Base-by-base conservation (phyloP, 441 rosid genomes). In the Eruca vesicaria region DNA sequence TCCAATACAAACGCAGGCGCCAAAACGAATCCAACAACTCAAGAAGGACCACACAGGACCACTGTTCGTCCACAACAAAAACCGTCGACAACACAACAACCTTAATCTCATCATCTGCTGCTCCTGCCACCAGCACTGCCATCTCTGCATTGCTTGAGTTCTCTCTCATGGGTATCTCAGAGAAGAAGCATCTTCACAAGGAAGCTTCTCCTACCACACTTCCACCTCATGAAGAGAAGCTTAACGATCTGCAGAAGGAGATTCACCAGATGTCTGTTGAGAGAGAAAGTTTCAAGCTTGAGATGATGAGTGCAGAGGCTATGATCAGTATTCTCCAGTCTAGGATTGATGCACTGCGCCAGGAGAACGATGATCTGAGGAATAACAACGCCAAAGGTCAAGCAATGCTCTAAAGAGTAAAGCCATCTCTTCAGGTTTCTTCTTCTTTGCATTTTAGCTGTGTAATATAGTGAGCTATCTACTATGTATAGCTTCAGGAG, bases 251-350 rank as follows among this genome's bases (percentile, higher is more conserved):
- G 72, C 85, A 85, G 78, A 86, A 81, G 21, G 90, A 95, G 84
- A 76, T 95, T 62, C 91, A 84, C 78, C 87, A 82, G 83, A 82
- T 86, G 64, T 86, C 90, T 4, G 86, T 87, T 2, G 98, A 91
- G 76, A 84, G 87, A 73, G 97, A 87, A 82, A 80, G 88, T 1
- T 45, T 90, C 82, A 90, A 83, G 87, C 89, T 92, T 20, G 93
- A 95, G 74, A 84, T 89, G 93, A 81, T 92, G 90, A 86, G 93
- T 69, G 92, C 91, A 57, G 90, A 86, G 36, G 86, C 97, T 4
- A 89, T 89, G 94, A 86, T 90, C 50, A 88, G 84, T 77, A 86
- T 88, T 76, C 94, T 92, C 71, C 93, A 87, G 72, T 85, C 97
- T 0, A 85, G 88, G 71, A 78, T 91, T 7, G 93, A 87, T 55